Evolutionary conservation across 345 rosid genomes (phyloP).

Genomic region (Turritis glabra): DNA sequence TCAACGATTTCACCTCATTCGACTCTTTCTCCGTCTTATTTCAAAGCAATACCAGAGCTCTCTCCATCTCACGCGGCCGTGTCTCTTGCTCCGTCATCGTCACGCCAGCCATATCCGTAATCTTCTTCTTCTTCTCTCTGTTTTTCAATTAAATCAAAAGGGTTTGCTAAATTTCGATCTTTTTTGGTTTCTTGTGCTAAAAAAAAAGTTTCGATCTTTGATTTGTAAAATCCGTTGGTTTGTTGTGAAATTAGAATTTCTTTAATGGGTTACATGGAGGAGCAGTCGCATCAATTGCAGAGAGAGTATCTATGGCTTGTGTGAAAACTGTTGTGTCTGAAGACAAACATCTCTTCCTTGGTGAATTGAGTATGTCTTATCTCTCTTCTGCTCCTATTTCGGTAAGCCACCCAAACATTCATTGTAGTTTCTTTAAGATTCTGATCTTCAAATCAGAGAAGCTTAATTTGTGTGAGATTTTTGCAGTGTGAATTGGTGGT

Average conservation of each 20-base stretch:
- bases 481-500: slow-evolving; percentile 56
- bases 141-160: background rate
- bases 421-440: background rate
- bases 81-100: slow-evolving; percentile 61
- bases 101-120: slow-evolving; percentile 53
- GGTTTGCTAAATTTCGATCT: slow-evolving; percentile 23
- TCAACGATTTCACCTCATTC: slow-evolving; percentile 27
- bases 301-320: slow-evolving; percentile 66
- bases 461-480: background rate
- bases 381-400: slow-evolving; percentile 59
- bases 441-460: background rate
- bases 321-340: slow-evolving; percentile 59
- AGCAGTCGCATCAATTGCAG: slow-evolving; percentile 62
- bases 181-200: background rate
- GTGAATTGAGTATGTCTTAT: slow-evolving; percentile 69
- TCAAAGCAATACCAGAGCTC: slow-evolving; percentile 44
- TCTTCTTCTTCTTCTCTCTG: background rate
- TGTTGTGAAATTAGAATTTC: slow-evolving; percentile 44
- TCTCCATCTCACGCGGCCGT: slow-evolving; percentile 52
- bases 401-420: slow-evolving; percentile 19
- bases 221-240: background rate
- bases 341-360: slow-evolving; percentile 62
- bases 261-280: slow-evolving; percentile 70
- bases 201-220: background rate
- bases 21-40: slow-evolving; percentile 57